Evolutionary conservation across 2,329 filamentous ascomycete species (phyloP).

Genomic region (Alternaria sp.): DNA sequence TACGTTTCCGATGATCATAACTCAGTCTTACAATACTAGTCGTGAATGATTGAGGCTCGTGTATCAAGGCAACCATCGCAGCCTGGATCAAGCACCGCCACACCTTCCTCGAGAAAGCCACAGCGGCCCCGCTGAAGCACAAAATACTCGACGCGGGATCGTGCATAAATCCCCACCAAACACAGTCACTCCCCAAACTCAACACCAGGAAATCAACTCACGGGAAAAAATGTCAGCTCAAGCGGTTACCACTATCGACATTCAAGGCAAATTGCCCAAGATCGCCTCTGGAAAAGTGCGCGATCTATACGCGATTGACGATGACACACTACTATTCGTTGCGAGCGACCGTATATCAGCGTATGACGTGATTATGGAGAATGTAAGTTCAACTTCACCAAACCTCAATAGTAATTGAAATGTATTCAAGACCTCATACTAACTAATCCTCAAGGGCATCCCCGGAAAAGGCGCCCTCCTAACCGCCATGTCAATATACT

Average conservation of each 20-base stretch:
- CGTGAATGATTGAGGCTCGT: neutral
- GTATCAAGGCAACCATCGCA: neutral
- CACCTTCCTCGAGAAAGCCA: slow-evolving; percentile 4
- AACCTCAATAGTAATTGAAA: fast-evolving
- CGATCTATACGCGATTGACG: slow-evolving; percentile 77
- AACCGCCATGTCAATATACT: slow-evolving; percentile 69
- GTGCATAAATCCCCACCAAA: slow-evolving; percentile 12
- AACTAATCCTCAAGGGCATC: slow-evolving; percentile 62
- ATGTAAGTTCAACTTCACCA: slow-evolving; percentile 59
- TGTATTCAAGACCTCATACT: neutral
- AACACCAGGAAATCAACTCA: slow-evolving; percentile 1
- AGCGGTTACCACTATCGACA: slow-evolving; percentile 39
- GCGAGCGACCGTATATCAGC: slow-evolving; percentile 92
- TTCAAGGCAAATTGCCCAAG: slow-evolving; percentile 49
- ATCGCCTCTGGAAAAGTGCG: slow-evolving; percentile 76
- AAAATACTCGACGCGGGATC: slow-evolving; percentile 25
- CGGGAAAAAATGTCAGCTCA: slow-evolving; percentile 33
- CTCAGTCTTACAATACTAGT: neutral
- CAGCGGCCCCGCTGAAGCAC: slow-evolving; percentile 20
- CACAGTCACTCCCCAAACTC: slow-evolving; percentile 11
- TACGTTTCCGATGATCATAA: neutral
- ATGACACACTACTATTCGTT: slow-evolving; percentile 77
- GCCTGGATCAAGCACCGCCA: neutral
- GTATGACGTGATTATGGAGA: slow-evolving; percentile 89
- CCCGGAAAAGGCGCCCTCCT: slow-evolving; percentile 72